Conservation (phyloP, 331 rosid genomes). For the Rosa hybrid region DNA sequence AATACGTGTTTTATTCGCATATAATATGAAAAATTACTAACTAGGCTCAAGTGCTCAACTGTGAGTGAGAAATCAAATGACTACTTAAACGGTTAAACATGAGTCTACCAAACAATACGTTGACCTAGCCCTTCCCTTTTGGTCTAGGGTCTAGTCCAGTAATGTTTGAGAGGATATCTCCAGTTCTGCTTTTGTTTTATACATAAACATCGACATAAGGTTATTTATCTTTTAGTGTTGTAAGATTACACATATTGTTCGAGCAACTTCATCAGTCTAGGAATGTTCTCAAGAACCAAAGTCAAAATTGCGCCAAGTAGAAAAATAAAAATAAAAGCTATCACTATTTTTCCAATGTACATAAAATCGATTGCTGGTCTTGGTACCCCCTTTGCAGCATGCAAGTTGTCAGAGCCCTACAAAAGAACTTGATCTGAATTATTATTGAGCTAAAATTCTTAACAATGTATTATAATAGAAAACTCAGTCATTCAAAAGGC, state of each 20-base stretch:
- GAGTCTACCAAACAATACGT: not conserved
- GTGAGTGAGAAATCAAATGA: not conserved
- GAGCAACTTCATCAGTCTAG: conserved; percentile 42
- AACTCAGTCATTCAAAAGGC: not conserved
- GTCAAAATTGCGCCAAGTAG: conserved; percentile 65
- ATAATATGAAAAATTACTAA: too few species aligned
- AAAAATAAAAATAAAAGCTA: conserved; percentile 61
- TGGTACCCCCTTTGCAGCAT: conserved; percentile 24
- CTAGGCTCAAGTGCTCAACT: too few species aligned
- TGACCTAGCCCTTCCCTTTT: not conserved
- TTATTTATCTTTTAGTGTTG: not conserved
- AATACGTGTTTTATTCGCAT: too few species aligned
- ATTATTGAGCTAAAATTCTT: not conserved
- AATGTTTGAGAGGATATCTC: too few species aligned
- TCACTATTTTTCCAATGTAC: conserved; percentile 54
- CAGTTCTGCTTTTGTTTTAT: not conserved
- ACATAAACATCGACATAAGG: not conserved
- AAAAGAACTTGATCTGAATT: conserved; percentile 17
- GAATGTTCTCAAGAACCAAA: conserved; percentile 70
- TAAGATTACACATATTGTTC: conserved; percentile 13
- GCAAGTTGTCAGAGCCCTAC: conserved; percentile 39
- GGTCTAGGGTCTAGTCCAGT: not conserved
- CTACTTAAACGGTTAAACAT: not conserved
- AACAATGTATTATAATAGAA: not conserved
- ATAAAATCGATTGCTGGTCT: conserved; percentile 35